Conservation (phyloP, 768 basidiomycete genomes). For the Leccinum boreale region DNA sequence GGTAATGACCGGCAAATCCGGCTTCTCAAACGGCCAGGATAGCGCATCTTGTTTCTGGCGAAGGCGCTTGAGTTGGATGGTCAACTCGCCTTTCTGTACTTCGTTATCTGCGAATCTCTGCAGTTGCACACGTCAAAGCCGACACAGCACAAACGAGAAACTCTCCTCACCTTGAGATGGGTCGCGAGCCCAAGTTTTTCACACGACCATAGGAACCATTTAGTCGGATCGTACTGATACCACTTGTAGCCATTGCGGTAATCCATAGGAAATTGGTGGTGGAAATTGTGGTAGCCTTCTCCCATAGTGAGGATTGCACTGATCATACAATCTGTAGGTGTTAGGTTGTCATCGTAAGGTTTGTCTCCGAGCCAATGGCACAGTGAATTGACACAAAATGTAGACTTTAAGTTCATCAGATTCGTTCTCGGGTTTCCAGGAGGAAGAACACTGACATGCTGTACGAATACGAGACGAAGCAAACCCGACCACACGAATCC, state of each 20-base stretch:
- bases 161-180: conserved; percentile 45
- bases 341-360: conserved; percentile 90
- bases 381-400: conserved; percentile 92
- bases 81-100: conserved; percentile 78
- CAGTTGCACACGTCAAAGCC: conserved; percentile 28
- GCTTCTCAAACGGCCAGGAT: conserved; percentile 68
- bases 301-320: conserved; percentile 87
- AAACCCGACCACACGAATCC: conserved; percentile 36
- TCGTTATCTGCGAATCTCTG: conserved; percentile 49
- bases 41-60: conserved; percentile 70
- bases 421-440: neutral
- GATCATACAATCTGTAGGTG: conserved; percentile 79
- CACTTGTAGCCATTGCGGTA: conserved; percentile 91
- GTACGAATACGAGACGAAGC: conserved; percentile 66
- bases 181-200: conserved; percentile 43
- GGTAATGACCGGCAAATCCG: conserved; percentile 76
- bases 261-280: conserved; percentile 93
- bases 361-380: conserved; percentile 91
- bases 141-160: neutral
- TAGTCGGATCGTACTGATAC: conserved; percentile 86
- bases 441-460: conserved; percentile 56
- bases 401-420: conserved; percentile 48
- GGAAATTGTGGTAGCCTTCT: conserved; percentile 98
- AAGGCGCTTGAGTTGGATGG: conserved; percentile 86
- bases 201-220: conserved; percentile 70